phyloP scores from a whole-genome alignment of 1,139 yeast genomes.

The Pichia sp. region DNA sequence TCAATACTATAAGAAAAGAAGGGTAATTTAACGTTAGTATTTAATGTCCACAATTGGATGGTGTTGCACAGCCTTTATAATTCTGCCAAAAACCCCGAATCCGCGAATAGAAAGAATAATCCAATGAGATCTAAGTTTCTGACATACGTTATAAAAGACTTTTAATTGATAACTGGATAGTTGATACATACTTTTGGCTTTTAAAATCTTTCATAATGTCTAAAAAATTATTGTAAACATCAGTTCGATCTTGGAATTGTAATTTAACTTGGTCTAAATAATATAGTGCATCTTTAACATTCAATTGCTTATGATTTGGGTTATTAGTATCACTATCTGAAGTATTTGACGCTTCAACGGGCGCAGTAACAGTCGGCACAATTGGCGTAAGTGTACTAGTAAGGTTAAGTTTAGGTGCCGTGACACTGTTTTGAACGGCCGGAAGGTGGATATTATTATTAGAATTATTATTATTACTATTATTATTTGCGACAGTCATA shows the following conservation, averaged over 20 bases:
- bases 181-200: slow-evolving; percentile 58
- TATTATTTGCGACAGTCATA: background rate
- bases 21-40: slow-evolving; percentile 18
- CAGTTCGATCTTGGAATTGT: slow-evolving; percentile 88
- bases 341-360: background rate
- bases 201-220: slow-evolving; percentile 99
- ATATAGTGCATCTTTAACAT: slow-evolving; percentile 92
- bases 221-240: slow-evolving; percentile 89
- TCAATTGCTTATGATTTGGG: slow-evolving; percentile 68
- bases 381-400: slow-evolving; percentile 19
- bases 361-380: slow-evolving; percentile 12
- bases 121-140: background rate
- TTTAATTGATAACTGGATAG: background rate
- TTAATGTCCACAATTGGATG: background rate
- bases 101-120: background rate
- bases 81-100: background rate
- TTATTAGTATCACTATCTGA: slow-evolving; percentile 10
- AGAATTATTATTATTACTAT: background rate
- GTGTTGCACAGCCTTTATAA: background rate
- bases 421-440: background rate
- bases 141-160: background rate
- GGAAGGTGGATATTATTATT: background rate
- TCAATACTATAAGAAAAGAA: slow-evolving; percentile 52
- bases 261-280: slow-evolving; percentile 93
- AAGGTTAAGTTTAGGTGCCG: background rate